Base-by-base conservation (phyloP, 306 rosid species). In the Lithocarpus polystachyus region DNA sequence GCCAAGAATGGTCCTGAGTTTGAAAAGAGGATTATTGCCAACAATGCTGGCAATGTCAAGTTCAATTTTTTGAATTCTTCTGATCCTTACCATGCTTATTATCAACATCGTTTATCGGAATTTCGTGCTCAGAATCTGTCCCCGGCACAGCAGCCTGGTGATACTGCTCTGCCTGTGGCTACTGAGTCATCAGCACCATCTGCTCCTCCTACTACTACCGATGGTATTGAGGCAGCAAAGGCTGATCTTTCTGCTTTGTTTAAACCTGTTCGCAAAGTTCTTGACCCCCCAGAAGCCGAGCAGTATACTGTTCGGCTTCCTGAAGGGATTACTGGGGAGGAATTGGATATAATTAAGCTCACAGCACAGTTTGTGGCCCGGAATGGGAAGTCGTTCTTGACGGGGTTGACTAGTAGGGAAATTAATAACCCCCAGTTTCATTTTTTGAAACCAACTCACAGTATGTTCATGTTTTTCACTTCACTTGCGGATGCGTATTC, bases 321-420 rank as follows among this genome's bases (percentile, higher is more conserved):
- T 72, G 98, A 95, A 85, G 98, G 99, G 53, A 92, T 92, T 77
- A 92, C 97, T 9, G 97, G 99, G 57, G 99, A 95, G 69, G 97
- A 95, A 84, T 76, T 92, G 81, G 99, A 95, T 78, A 92, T 95
- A 72, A 95, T 95, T 68, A 95, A 90, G 89, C 99, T 95, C 48
- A 95, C 97, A 7, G 97, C 99, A 4, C 99, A 95, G 75, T 95
- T 95, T 82, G 99, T 90, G 37, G 99, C 99, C 31, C 88, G 98
- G 70, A 95, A 95, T 82, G 99, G 99, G 79, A 95, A 92, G 79
- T 89, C 97, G 0, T 95, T 95, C 86, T 87, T 95, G 90, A 86
- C 95, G 1, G 98, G 97, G 59, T 82, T 95, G 91, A 91, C 99
- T 2, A 95, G 94, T 80, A 89, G 98, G 85, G 98, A 95, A 85